Conservation (phyloP, 805 yeast species). For the Pichia thaimueangensis region DNA sequence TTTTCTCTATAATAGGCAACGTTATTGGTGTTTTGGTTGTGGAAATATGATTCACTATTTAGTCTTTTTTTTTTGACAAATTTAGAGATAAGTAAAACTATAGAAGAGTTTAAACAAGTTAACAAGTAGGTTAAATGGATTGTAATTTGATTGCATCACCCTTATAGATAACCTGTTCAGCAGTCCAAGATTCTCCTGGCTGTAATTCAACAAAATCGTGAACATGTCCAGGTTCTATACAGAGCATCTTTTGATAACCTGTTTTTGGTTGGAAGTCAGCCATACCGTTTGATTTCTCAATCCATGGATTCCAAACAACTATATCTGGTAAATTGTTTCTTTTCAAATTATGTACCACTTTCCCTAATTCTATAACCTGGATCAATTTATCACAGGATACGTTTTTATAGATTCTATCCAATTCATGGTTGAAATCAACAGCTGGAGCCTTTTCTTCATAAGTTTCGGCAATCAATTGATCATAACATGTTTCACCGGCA, state of each 20-base stretch:
- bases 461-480: constrained; percentile 61
- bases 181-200: constrained; percentile 76
- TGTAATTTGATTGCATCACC: constrained; percentile 37
- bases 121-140: constrained; percentile 10
- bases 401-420: constrained; percentile 75
- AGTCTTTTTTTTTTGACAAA: too few relatives aligned
- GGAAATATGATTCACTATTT: too few relatives aligned
- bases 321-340: constrained; percentile 53
- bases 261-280: constrained; percentile 80
- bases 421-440: constrained; percentile 65
- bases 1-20: too few relatives aligned
- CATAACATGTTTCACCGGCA: constrained; percentile 64
- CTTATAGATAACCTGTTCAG: constrained; percentile 51
- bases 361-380: constrained; percentile 66
- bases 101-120: too few relatives aligned
- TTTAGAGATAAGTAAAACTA: too few relatives aligned
- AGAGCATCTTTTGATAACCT: constrained; percentile 84
- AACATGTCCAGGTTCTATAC: constrained; percentile 93
- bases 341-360: constrained; percentile 60
- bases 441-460: constrained; percentile 73
- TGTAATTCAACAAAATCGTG: constrained; percentile 53
- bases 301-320: constrained; percentile 99
- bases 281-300: constrained; percentile 73
- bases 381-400: constrained; percentile 49
- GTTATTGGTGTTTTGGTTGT: too few relatives aligned